Percentiles rank a stretch among this genome's conserved stretches.
Evolutionary conservation across 768 basidiomycete genomes (phyloP).

Genomic region (Pleurotus salmoneostramineus): DNA sequence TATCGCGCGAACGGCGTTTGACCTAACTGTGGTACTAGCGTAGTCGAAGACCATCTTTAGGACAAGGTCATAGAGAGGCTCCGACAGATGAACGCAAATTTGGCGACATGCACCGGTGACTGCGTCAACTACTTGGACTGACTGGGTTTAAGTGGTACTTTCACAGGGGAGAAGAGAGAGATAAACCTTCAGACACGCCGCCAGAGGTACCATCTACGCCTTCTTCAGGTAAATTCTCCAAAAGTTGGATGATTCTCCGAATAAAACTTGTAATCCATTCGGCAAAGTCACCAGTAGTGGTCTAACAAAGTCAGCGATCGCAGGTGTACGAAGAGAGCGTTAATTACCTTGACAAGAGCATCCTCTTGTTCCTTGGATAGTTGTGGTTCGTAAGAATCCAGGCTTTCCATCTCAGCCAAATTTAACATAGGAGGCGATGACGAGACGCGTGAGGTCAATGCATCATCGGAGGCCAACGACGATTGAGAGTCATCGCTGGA

Average conservation of each 20-base stretch:
- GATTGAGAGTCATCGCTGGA: constrained; percentile 25
- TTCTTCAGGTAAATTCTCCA: constrained; percentile 87
- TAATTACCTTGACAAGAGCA: constrained; percentile 47
- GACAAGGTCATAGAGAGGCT: constrained; percentile 72
- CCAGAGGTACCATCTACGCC: constrained; percentile 59
- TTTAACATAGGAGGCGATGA: constrained; percentile 33
- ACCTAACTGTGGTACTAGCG: constrained; percentile 72
- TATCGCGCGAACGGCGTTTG: constrained; percentile 84
- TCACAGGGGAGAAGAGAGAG: background rate
- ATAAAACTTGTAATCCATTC: constrained; percentile 85
- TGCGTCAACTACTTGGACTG: constrained; percentile 74
- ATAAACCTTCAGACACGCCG: constrained; percentile 59
- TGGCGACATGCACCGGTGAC: constrained; percentile 74
- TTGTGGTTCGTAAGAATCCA: constrained; percentile 30
- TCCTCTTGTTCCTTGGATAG: constrained; percentile 68
- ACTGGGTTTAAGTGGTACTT: constrained; percentile 5
- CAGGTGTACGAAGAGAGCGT: background rate
- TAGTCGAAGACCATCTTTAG: constrained; percentile 84
- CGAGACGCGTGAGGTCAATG: constrained; percentile 21
- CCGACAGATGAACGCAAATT: constrained; percentile 73
- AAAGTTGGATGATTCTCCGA: constrained; percentile 70
- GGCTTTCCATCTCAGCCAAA: constrained; percentile 32
- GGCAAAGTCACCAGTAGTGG: constrained; percentile 70
- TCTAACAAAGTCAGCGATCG: constrained; percentile 20
- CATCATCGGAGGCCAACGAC: constrained; percentile 28